Conservation (phyloP, 2,329 filamentous ascomycete species). For the Lasiodiplodia theobromae region DNA sequence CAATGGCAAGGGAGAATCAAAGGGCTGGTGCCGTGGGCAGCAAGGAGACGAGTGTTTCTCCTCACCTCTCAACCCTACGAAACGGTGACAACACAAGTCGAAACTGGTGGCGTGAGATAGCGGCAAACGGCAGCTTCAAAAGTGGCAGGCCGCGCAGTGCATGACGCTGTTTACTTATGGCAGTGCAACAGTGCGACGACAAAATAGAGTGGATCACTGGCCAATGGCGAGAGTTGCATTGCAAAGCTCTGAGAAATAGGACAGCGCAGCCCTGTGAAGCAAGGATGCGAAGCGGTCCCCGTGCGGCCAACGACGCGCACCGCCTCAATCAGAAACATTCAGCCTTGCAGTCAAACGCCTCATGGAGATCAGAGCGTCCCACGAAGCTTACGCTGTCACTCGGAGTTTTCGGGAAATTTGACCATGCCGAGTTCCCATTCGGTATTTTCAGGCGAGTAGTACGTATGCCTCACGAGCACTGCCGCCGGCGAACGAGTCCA, state of each 20-base stretch:
- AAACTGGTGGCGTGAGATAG: constrained; percentile 8
- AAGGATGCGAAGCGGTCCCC: background rate
- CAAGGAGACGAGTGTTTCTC: background rate
- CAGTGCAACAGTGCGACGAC: background rate
- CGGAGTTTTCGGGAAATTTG: background rate
- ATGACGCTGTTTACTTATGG: background rate
- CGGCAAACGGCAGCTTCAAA: background rate
- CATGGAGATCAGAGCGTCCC: background rate
- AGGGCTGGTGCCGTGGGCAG: no score
- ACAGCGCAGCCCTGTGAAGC: background rate
- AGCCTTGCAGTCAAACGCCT: background rate
- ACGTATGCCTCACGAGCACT: constrained; percentile 4
- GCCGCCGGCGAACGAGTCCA: background rate
- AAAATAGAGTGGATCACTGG: background rate
- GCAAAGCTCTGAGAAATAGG: background rate
- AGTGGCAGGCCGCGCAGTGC: background rate
- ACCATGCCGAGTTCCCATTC: background rate
- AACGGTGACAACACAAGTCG: background rate
- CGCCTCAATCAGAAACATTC: background rate
- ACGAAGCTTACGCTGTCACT: background rate
- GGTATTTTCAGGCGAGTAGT: background rate
- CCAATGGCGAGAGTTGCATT: background rate
- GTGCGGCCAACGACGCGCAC: background rate
- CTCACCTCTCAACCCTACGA: no score
- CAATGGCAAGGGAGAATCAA: background rate